Evolutionary conservation across 176 grass and related monocot species (phyloP).

Genomic region (Raddia distichophylla): DNA sequence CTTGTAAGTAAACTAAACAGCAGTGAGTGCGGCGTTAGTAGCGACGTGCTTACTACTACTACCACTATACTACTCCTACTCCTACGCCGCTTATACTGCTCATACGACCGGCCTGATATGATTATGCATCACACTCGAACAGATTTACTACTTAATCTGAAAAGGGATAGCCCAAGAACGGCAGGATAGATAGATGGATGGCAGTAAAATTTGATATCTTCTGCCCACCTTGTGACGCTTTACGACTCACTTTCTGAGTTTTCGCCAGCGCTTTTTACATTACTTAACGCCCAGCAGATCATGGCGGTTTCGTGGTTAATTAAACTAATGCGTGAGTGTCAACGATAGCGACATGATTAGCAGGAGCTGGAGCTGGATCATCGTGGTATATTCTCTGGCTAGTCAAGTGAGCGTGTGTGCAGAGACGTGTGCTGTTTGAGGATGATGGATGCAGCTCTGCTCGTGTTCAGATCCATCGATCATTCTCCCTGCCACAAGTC

Average conservation of each 20-base stretch:
- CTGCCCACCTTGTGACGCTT: background rate
- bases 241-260: too few species aligned
- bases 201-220: background rate
- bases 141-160: background rate
- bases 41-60: background rate
- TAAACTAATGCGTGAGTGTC: background rate
- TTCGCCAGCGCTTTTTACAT: background rate
- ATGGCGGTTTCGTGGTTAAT: background rate
- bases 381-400: background rate
- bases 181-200: background rate
- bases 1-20: background rate
- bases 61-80: background rate
- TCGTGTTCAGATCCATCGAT: too few species aligned
- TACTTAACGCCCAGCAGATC: background rate
- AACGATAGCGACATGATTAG: background rate
- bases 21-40: background rate
- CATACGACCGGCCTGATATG: background rate
- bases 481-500: too few species aligned
- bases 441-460: too few species aligned
- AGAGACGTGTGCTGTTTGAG: too few species aligned
- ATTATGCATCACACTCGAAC: too few species aligned
- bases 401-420: too few species aligned
- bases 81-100: background rate
- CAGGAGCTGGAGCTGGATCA: background rate
- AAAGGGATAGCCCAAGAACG: background rate